Base-by-base conservation (phyloP, 2,329 filamentous ascomycete species). In the Orbilia quercus region DNA sequence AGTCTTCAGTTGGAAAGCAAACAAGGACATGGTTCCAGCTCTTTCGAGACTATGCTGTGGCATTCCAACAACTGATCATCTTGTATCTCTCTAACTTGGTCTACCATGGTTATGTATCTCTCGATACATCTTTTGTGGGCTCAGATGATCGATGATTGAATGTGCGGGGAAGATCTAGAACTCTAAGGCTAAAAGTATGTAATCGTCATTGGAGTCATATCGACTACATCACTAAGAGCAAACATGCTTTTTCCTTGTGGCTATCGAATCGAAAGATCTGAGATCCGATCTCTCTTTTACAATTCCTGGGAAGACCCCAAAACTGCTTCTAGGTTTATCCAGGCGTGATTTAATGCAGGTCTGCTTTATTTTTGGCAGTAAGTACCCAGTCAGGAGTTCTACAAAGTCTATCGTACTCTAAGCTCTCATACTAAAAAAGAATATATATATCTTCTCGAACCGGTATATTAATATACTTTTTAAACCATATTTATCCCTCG, bases 31-130 rank as follows among this genome's bases (percentile, higher is more conserved):
- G 50, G 11, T 65, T 65, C 60, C 28, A 55, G 48, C 36, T 38
- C 48, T 48, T 14, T 50, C 40, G n/a, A n/a, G n/a, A n/a, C n/a
- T 20, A 58, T 66, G 62, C 34, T 58, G 62, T 66, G 38, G 22
- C 20, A 66, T 58, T 58, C 51, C 62, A 58, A 58, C 62, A 58
- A 50, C 14, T 16, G 36, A 9, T 44, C 28, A 25, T 59, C 36
- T 47, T 16, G 40, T 45, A 28, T 20, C 22, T 16, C 23, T 40
- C 40, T 16, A 23, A 18, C n/a, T 40, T 40, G 5, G 16, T 55
- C 34, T 42, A 22, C 44, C 7, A 23, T 23, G 40, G 23, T n/a
- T 25, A 28, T 42, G 18, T 28, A 20, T 62, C 50, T 28, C 54
- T n/a, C 5, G 16, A 45, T 20, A 45, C n/a, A 22, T 34, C 40